These are phyloP conservation scores for Skeletonema costatum DNA, from an alignment of 108 stramenopile genomes.

Conservation along the genomic window DNA sequence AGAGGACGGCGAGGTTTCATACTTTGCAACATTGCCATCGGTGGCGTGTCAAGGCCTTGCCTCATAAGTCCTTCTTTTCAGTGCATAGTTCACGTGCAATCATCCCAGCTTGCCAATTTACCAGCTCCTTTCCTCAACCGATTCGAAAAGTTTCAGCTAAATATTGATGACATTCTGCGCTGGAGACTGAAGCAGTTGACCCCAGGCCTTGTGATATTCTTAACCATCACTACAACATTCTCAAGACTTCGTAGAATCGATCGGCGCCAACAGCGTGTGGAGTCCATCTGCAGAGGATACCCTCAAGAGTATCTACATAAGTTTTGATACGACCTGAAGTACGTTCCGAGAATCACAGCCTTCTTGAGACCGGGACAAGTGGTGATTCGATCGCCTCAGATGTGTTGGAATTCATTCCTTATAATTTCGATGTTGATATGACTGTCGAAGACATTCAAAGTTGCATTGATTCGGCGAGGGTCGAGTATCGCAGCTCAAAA, in stretches of 20 bases:
- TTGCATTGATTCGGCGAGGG: neutral
- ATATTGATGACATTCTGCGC: slow-evolving; percentile 33
- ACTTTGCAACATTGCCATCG: slow-evolving; percentile 51
- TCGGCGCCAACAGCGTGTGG: slow-evolving; percentile 17
- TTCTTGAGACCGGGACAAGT: neutral
- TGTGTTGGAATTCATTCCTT: slow-evolving; percentile 3
- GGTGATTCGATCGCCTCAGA: neutral
- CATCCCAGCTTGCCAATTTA: slow-evolving; percentile 14
- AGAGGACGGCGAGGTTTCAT: slow-evolving; percentile 9
- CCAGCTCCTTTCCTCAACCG: slow-evolving; percentile 50
- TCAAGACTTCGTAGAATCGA: slow-evolving; percentile 6
- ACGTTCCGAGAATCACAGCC: neutral
- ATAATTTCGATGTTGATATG: slow-evolving; percentile 1
- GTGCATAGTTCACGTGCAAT: slow-evolving; percentile 35
- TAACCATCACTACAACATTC: neutral
- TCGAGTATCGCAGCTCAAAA: neutral
- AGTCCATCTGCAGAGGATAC: slow-evolving; percentile 15
- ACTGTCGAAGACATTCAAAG: slow-evolving; percentile 2
- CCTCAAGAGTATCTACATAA: slow-evolving; percentile 30
- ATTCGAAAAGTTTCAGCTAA: slow-evolving; percentile 46
- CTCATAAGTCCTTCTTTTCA: slow-evolving; percentile 21
- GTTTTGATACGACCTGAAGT: slow-evolving; percentile 12
- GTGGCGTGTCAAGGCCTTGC: slow-evolving; percentile 33
- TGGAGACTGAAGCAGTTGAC: slow-evolving; percentile 14
- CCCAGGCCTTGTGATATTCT: slow-evolving; percentile 10